Conservation (phyloP, 2,329 filamentous ascomycete species). For the Tolypocladium guangdongense region DNA sequence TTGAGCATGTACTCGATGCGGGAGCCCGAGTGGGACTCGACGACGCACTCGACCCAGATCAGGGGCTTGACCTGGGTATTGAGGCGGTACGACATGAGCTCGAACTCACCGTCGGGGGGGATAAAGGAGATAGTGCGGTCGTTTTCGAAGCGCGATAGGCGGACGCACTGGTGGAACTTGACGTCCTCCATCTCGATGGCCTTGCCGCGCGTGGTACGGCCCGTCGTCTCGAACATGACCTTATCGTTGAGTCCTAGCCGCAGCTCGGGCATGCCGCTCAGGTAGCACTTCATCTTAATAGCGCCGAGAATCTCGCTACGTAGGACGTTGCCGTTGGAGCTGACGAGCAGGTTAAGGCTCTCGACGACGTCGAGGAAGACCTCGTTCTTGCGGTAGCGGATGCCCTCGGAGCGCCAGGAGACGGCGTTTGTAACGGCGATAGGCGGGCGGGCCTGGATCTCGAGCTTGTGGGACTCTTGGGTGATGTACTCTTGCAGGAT, state of each 20-base stretch:
- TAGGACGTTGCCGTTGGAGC: constrained; percentile 86
- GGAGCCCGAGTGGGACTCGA: constrained; percentile 90
- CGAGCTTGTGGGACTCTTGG: constrained; percentile 96
- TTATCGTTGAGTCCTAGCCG: constrained; percentile 95
- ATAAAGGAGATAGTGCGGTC: constrained; percentile 98
- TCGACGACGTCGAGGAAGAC: constrained; percentile 97
- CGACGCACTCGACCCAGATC: constrained; percentile 97
- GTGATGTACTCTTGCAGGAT: constrained; percentile 99
- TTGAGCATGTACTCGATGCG: constrained; percentile 99
- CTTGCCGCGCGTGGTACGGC: constrained; percentile 85
- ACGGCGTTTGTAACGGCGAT: constrained; percentile 98
- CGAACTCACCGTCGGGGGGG: constrained; percentile 94
- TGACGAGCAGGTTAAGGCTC: constrained; percentile 90
- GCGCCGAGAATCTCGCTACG: constrained; percentile 93
- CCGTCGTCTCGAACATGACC: constrained; percentile 98
- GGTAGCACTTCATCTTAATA: constrained; percentile 99
- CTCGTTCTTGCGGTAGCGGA: constrained; percentile 97
- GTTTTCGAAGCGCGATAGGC: constrained; percentile 92
- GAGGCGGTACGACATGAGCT: constrained; percentile 97
- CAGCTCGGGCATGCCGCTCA: constrained; percentile 95
- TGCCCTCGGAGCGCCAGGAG: constrained; percentile 95
- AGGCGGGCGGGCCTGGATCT: constrained; percentile 88
- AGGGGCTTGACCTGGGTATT: constrained; percentile 98
- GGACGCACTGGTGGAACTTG: constrained; percentile 98
- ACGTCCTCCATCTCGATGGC: constrained; percentile 99